Base-by-base conservation (phyloP, 768 basidiomycete genomes). In the Boletus insuetus region DNA sequence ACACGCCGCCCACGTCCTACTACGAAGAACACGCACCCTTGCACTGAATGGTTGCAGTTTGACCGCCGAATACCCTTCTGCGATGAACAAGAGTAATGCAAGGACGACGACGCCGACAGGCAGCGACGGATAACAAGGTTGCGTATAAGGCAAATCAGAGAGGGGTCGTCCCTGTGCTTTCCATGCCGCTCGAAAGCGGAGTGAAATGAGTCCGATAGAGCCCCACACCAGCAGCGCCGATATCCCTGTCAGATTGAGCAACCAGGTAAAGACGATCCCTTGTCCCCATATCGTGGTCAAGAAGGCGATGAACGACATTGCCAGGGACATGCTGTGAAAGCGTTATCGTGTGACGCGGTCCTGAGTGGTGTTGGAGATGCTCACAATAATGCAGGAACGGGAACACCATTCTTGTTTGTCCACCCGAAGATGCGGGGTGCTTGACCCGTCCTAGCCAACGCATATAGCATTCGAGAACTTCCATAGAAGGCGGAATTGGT, bases 211-310 rank as follows among this genome's bases (percentile, higher is more conserved):
- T 10, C 77, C 79, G 55, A 86, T 82, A 29, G 80, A 78, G 24
- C 77, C 79, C 86, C 87, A 89, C 40, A 85, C 83, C 55, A 88
- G 77, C 46, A 89, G 72, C 2, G 84, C 82, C 2, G 82, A 85
- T 43, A 88, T 82, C 40, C 86, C 85, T 9, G 82, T 83, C 49
- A 87, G 71, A 59, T 85, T 83, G 47, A 85, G 71, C 11, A 87
- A 73, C 86, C 81, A 82, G 2, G 75, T 77, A 58, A 84, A 82
- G 40, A 79, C 79, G 52, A 80, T 64, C 13, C 79, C 79, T 44
- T 77, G 73, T 16, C 82, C 79, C 82, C 82, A 84, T 56, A 84
- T 79, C 6, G 81, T 81, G 6, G 83, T 80, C 40, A 82, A 63
- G 69, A 82, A 84, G 0, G 82, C 79, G 41, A 84, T 66, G 53